Conservation (phyloP, 371 early-diverging fungal species). For the Gilbertella persicaria region DNA sequence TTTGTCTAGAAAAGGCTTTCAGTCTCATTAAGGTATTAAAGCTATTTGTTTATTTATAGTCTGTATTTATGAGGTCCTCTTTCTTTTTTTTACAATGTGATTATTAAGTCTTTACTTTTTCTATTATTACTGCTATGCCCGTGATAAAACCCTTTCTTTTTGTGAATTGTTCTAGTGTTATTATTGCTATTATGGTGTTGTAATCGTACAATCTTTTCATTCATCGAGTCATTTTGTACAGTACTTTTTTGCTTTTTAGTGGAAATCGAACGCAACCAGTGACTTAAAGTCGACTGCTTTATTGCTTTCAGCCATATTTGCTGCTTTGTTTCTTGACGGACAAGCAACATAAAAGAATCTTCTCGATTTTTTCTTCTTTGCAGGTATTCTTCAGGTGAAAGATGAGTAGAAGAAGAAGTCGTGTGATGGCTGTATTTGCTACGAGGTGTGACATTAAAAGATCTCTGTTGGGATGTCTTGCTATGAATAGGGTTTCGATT, state of each 20-base stretch:
- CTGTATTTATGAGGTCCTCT: no score
- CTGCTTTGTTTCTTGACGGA: constrained; percentile 11
- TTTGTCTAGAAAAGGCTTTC: no score
- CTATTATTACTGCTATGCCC: background rate
- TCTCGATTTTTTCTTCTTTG: constrained; percentile 6
- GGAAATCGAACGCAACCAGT: constrained; percentile 2
- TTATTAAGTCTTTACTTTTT: no score
- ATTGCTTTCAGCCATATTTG: constrained; percentile 4
- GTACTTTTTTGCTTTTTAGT: background rate
- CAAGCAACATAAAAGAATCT: constrained; percentile 8
- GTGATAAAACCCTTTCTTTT: constrained; percentile 12
- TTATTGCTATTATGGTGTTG: background rate
- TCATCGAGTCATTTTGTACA: background rate
- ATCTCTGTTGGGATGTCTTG: background rate
- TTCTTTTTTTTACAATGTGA: no score
- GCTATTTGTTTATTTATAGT: no score
- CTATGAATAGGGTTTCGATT: background rate
- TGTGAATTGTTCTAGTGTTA: constrained; percentile 5
- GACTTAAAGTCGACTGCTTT: constrained; percentile 9
- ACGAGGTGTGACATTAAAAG: constrained; percentile 5
- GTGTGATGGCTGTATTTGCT: constrained; percentile 10
- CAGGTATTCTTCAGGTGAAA: constrained; percentile 11
- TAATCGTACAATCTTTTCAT: background rate
- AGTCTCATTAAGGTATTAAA: no score
- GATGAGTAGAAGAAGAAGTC: constrained; percentile 4